Conservation (phyloP, 1,284 basidiomycete genomes). For the Cutaneotrichosporon dermatis region DNA sequence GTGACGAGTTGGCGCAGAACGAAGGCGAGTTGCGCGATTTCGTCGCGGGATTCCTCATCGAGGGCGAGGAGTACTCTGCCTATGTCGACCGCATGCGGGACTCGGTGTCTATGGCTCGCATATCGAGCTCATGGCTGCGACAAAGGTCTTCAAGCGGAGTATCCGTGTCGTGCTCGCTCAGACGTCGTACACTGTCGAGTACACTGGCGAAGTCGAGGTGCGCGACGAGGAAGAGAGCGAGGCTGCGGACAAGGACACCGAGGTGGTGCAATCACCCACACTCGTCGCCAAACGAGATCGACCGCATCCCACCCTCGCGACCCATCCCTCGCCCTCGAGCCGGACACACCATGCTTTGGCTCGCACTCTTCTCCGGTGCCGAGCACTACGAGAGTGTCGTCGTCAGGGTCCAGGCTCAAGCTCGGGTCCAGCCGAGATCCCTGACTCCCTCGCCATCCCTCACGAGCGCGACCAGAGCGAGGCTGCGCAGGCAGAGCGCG, state of each 20-base stretch:
- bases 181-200: constrained; percentile 41
- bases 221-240: not conserved
- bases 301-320: constrained; percentile 22
- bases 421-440: constrained; percentile 39
- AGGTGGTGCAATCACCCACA: not conserved
- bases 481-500: constrained; percentile 33
- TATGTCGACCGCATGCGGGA: constrained; percentile 40
- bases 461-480: constrained; percentile 36
- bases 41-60: constrained; percentile 32
- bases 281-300: constrained; percentile 15
- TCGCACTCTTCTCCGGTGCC: constrained; percentile 42
- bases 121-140: constrained; percentile 42
- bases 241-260: not conserved
- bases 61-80: constrained; percentile 35
- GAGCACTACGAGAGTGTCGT: constrained; percentile 44
- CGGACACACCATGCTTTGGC: constrained; percentile 40
- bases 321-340: constrained; percentile 14
- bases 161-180: constrained; percentile 39
- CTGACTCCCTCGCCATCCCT: constrained; percentile 34
- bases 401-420: constrained; percentile 24
- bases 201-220: not conserved
- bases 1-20: constrained; percentile 38
- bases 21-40: constrained; percentile 34
- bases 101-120: constrained; percentile 38
- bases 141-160: constrained; percentile 36